These are phyloP conservation scores for Eleusine indica DNA, from an alignment of 176 grass and related monocot genomes.

Conservation along the genomic window DNA sequence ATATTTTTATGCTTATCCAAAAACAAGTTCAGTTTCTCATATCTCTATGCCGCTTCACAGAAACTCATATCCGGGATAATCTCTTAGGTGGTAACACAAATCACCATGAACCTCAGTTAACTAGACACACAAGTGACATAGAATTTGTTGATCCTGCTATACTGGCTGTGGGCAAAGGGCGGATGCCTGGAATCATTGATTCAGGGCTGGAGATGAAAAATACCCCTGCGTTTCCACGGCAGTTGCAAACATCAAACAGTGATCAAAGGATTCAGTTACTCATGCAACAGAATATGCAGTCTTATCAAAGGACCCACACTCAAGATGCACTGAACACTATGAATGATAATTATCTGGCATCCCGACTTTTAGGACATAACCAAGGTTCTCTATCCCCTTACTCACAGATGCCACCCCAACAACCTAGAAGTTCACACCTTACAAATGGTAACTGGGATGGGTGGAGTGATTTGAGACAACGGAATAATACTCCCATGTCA, in stretches of 20 bases:
- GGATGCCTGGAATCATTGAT: conserved; percentile 68
- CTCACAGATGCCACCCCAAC: conserved; percentile 49
- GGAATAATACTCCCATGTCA: conserved; percentile 50
- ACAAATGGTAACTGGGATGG: conserved; percentile 72
- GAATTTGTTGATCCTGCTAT: conserved; percentile 95
- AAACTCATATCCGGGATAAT: conserved; percentile 50
- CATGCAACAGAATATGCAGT: conserved; percentile 65
- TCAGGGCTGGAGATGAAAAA: conserved; percentile 58
- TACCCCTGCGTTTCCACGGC: conserved; percentile 45
- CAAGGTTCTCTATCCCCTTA: conserved; percentile 57
- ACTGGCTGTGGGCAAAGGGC: conserved; percentile 86
- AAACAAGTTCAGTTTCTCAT: conserved; percentile 39
- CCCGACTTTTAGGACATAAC: conserved; percentile 60
- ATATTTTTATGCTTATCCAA: conserved; percentile 3
- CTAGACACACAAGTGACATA: conserved; percentile 62
- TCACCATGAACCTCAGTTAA: conserved; percentile 62
- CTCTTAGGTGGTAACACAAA: conserved; percentile 47
- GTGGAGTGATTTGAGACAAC: conserved; percentile 70
- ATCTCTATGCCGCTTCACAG: conserved; percentile 43
- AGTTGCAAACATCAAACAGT: conserved; percentile 58
- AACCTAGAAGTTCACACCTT: conserved; percentile 60
- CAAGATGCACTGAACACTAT: conserved; percentile 57
- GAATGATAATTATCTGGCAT: conserved; percentile 72
- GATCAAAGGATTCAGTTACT: conserved; percentile 75
- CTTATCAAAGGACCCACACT: conserved; percentile 63